These are phyloP conservation scores for Myrica gale DNA, from an alignment of 306 rosid species.

Conservation along the genomic window DNA sequence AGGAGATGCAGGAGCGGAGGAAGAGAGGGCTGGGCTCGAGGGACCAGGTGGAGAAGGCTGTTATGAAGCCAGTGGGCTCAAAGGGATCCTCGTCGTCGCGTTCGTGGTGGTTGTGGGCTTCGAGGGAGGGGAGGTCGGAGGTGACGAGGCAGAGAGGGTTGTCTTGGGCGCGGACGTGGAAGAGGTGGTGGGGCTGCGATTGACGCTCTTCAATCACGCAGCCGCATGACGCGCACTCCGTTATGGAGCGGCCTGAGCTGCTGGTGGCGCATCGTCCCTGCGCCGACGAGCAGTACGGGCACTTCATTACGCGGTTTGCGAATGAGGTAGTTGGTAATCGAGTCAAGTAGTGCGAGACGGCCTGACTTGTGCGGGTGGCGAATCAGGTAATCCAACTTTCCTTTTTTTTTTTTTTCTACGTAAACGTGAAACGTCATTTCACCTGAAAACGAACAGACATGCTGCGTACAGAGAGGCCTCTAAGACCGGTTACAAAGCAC, in stretches of 20 bases:
- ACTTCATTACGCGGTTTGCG: constrained; percentile 53
- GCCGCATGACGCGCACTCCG: constrained; percentile 89
- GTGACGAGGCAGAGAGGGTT: constrained; percentile 91
- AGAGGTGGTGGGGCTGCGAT: constrained; percentile 80
- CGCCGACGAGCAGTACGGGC: constrained; percentile 80
- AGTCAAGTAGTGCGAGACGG: background rate
- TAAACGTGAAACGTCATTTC: no score
- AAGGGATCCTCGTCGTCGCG: constrained; percentile 68
- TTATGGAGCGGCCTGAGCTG: constrained; percentile 56
- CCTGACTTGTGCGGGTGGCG: background rate
- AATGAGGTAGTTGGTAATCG: background rate
- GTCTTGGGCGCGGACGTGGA: constrained; percentile 88
- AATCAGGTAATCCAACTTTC: no score
- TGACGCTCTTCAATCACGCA: constrained; percentile 88
- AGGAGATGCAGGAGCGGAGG: constrained; percentile 73
- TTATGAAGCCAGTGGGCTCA: constrained; percentile 91
- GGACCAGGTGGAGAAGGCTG: constrained; percentile 93
- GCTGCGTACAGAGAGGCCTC: no score
- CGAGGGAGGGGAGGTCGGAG: constrained; percentile 71
- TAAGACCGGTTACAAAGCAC: no score
- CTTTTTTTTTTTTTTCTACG: no score
- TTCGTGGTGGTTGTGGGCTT: constrained; percentile 7
- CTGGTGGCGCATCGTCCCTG: constrained; percentile 88
- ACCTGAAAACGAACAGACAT: no score
- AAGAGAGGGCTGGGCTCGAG: constrained; percentile 79